These are phyloP conservation scores for Picea abies DNA, from an alignment of 83 land plant genomes.

Conservation along the genomic window DNA sequence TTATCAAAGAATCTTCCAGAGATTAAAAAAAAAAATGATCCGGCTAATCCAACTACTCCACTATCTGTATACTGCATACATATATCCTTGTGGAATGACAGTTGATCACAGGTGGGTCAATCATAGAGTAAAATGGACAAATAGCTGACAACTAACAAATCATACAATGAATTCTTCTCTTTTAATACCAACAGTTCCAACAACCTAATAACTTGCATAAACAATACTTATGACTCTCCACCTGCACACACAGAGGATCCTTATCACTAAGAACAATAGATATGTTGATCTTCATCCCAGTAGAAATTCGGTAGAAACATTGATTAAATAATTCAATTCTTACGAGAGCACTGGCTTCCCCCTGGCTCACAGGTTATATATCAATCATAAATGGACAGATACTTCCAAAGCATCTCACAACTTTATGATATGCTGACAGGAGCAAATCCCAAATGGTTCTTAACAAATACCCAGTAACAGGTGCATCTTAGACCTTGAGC, in stretches of 20 bases:
- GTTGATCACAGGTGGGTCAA: background rate
- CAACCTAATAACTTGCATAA: background rate
- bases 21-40: background rate
- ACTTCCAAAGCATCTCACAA: slow-evolving; percentile 9
- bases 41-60: background rate
- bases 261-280: slow-evolving; percentile 11
- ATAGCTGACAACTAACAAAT: background rate
- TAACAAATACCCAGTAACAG: background rate
- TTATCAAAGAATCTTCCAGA: slow-evolving; percentile 13
- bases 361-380: slow-evolving; percentile 9
- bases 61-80: background rate
- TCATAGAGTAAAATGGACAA: slow-evolving; percentile 2
- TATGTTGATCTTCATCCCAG: background rate
- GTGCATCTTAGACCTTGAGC: background rate
- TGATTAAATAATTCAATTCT: background rate
- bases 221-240: background rate
- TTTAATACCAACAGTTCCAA: slow-evolving; percentile 7
- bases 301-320: background rate
- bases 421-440: slow-evolving; percentile 7
- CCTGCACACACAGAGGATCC: slow-evolving; percentile 1
- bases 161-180: background rate
- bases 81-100: slow-evolving; percentile 3
- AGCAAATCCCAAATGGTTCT: background rate
- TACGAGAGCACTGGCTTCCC: background rate
- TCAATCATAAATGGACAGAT: background rate